Percentiles rank a stretch among this genome's conserved stretches.
These are phyloP conservation scores for Boletus edulis DNA, from an alignment of 768 basidiomycete species.

Conservation along the genomic window DNA sequence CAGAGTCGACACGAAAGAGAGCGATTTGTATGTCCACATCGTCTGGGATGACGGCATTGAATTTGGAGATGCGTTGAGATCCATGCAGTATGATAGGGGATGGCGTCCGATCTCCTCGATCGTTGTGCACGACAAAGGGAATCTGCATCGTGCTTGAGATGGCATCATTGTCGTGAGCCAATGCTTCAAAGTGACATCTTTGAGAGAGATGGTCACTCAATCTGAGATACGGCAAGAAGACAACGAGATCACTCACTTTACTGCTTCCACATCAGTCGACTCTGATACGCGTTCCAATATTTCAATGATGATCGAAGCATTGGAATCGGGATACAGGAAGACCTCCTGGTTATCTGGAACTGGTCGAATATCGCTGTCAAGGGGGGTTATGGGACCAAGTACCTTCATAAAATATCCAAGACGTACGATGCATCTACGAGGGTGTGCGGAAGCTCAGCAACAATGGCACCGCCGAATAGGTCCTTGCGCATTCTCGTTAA, in stretches of 20 bases:
- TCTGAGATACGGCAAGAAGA: constrained; percentile 2
- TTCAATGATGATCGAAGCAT: constrained; percentile 80
- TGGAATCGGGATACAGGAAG: constrained; percentile 67
- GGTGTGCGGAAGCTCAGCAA: constrained; percentile 47
- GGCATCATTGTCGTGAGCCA: constrained; percentile 91
- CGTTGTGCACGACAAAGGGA: constrained; percentile 39
- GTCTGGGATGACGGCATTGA: constrained; percentile 59
- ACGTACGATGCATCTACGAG: constrained; percentile 88
- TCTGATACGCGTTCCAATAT: constrained; percentile 71
- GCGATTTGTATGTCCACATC: constrained; percentile 76
- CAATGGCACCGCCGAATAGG: constrained; percentile 90
- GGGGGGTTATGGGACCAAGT: not conserved
- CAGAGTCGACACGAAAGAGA: constrained; percentile 67
- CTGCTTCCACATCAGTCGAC: constrained; percentile 56
- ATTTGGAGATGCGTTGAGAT: constrained; percentile 72
- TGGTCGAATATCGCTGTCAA: constrained; percentile 64
- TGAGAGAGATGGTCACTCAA: constrained; percentile 1
- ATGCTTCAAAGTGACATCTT: constrained; percentile 88
- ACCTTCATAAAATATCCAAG: constrained; percentile 7
- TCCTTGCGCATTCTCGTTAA: constrained; percentile 6
- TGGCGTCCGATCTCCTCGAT: constrained; percentile 50
- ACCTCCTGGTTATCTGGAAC: constrained; percentile 96
- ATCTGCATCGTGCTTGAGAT: constrained; percentile 43
- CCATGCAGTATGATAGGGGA: constrained; percentile 64
- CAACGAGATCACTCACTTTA: constrained; percentile 48